Base-by-base conservation (phyloP, 495 filamentous ascomycete species). In the Penicillium canariense region DNA sequence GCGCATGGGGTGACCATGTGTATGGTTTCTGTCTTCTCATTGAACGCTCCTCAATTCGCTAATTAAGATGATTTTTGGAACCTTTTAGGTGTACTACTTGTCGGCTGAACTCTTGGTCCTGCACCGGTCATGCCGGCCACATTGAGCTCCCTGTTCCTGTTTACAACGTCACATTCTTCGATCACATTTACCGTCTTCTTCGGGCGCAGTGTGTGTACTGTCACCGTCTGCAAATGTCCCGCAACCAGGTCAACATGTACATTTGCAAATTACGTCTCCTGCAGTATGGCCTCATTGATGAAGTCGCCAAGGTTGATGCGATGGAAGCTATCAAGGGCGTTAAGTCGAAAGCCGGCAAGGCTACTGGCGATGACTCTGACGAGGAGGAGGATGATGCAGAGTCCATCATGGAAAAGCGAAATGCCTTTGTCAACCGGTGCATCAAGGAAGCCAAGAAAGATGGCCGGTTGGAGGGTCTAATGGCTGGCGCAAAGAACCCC, bases 111-210 rank as follows among this genome's bases (percentile, higher is more conserved):
- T 83, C 82, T 56, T 81, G 81, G 56, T 83, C 82, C 48, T 99
- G 94, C 69, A 91, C 94, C 9, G 95, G 95, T 54, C 95, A 99
- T 75, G 80, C 84, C 28, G 95, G 95, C 45, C 94, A 97, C 68
- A 95, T 99, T 68, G 90, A 96, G 59, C 84, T 99, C 23, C 92
- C 95, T 3, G 85, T 92, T 10, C 88, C 87, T 38, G 85, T 96
- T 45, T 99, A 97, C 67, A 93, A 97, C 74, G 87, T 91, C 22
- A 86, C 89, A 0, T 96, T 96, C 70, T 87, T 99, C 77, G 90
- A 95, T 67, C 93, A 96, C 69, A 77, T 89, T 48, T 80, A 92
- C 48, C 84, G 89, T 25, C 74, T 99, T 15, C 77, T 99, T 30
- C 84, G 89, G 48, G 85, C 87, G 35, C 88, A 90, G 74, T 99